Evolutionary conservation across 495 filamentous ascomycete genomes (phyloP), one percentile per base, ranked within the genome.

Genomic region (Penicillium canariense): DNA sequence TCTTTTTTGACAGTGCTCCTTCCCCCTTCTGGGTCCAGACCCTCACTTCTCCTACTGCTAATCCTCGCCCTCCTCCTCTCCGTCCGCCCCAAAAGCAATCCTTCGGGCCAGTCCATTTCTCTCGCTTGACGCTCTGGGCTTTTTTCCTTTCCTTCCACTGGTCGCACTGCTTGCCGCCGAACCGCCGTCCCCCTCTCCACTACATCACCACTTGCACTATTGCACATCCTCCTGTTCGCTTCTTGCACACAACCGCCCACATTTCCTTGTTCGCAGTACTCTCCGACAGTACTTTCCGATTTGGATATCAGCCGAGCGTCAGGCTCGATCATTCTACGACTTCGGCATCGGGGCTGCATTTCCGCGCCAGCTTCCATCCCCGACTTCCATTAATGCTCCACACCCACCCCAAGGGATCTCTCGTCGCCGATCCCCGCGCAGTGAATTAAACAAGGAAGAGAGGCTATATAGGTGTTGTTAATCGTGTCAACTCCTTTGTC

Each of bases 141-240:
- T 49, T 58, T 52, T 56, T 61, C 47, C 57, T 50, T 64, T 40
- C 58, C 39, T 56, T 18, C 50, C 18, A 30, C 58, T 58, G 48
- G 63, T 68, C 62, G 61, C 68, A 63, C 60, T 68, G 28, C 42
- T 56, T 58, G 64, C 68, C 64, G 69, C 63, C 60, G 68, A 68
- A 57, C 66, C 62, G 66, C 61, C 60, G 40, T 47, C 48, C 38
- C 48, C 49, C 28, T 32, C 28, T 11, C 25, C 30, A 2, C 23
- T 52, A 5, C 17, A 42, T 45, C 39, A 40, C 38, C 17, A 14
- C 36, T 35, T 36, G 17, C 18, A 51, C 38, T 52, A 23, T 25
- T 42, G 30, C 45, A 32, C 30, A 6, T 12, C 38, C 38, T 42
- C 38, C 38, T 5, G 20, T 0, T 12, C 38, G 14, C 20, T 20